A percentile compares a stretch with the other conserved stretches of the same genome.
Evolutionary conservation across 176 grass and related monocot species (phyloP).

Genomic region (Eragrostis nindensis): DNA sequence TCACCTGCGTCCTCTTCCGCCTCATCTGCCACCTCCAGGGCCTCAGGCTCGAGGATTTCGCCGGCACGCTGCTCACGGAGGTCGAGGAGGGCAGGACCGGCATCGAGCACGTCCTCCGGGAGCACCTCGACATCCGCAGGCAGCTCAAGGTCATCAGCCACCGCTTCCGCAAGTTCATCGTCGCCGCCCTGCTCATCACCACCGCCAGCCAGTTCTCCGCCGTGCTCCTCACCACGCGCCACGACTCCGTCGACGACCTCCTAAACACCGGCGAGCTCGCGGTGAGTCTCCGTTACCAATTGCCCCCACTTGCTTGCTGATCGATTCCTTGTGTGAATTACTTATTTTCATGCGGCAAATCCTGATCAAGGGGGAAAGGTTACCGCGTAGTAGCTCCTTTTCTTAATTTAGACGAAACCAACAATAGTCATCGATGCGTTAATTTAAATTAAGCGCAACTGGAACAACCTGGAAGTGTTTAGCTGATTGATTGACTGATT

Average conservation of each 20-base stretch:
- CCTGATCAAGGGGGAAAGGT: not conserved
- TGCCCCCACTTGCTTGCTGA: not conserved
- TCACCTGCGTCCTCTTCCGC: conserved; percentile 89
- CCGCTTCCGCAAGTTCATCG: conserved; percentile 80
- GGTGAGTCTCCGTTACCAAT: conserved; percentile 36
- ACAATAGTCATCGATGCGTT: not conserved
- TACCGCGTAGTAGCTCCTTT: not conserved
- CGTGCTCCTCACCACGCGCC: conserved; percentile 72
- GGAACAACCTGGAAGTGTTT: not conserved
- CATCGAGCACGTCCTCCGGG: conserved; percentile 60
- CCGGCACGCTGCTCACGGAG: conserved; percentile 55
- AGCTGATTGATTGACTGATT: not conserved
- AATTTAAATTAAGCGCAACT: conserved; percentile 23
- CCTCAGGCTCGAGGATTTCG: conserved; percentile 78
- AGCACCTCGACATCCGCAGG: conserved; percentile 90
- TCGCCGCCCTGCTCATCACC: conserved; percentile 58
- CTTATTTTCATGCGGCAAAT: not conserved
- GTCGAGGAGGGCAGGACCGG: conserved; percentile 57
- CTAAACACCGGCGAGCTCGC: conserved; percentile 89
- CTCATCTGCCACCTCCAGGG: conserved; percentile 93
- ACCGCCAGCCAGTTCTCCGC: conserved; percentile 91
- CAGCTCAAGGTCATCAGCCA: conserved; percentile 95
- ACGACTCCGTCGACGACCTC: conserved; percentile 68
- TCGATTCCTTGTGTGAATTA: not conserved
- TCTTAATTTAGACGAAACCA: conserved; percentile 20